phyloP scores from a whole-genome alignment of 31 red algal genomes.

The Odonthalia washingtoniensis region DNA sequence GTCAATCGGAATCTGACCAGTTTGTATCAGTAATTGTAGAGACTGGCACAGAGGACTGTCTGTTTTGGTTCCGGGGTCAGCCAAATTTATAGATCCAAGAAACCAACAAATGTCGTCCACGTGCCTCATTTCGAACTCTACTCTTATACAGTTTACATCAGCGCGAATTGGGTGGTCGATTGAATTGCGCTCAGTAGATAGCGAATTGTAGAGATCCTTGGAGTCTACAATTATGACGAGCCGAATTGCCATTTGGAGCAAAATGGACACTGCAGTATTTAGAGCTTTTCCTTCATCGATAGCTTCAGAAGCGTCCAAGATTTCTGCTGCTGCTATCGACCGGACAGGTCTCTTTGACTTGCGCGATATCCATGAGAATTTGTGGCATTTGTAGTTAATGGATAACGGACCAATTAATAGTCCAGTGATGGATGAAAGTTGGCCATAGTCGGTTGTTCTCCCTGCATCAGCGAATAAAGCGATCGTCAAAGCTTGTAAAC shows the following conservation, averaged over 20 bases:
- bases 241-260: not conserved
- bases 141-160: constrained; percentile 7
- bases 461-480: not conserved
- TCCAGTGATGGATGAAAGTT: not conserved
- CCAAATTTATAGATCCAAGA: too few species aligned
- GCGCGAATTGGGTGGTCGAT: not conserved
- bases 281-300: constrained; percentile 14
- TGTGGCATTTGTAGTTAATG: not conserved
- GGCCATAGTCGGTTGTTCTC: not conserved
- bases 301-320: not conserved
- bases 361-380: not conserved
- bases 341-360: constrained; percentile 5
- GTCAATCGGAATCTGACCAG: too few species aligned
- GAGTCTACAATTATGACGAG: not conserved
- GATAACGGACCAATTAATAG: not conserved
- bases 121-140: not conserved
- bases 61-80: too few species aligned
- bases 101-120: too few species aligned
- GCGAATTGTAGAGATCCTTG: constrained; percentile 1
- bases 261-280: not conserved
- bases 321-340: constrained; percentile 24
- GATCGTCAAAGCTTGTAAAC: not conserved
- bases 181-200: not conserved
- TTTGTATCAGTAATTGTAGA: too few species aligned
- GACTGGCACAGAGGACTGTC: too few species aligned